Evolutionary conservation across 1,139 yeast genomes (phyloP).

Genomic region (Protomyces gravidus): DNA sequence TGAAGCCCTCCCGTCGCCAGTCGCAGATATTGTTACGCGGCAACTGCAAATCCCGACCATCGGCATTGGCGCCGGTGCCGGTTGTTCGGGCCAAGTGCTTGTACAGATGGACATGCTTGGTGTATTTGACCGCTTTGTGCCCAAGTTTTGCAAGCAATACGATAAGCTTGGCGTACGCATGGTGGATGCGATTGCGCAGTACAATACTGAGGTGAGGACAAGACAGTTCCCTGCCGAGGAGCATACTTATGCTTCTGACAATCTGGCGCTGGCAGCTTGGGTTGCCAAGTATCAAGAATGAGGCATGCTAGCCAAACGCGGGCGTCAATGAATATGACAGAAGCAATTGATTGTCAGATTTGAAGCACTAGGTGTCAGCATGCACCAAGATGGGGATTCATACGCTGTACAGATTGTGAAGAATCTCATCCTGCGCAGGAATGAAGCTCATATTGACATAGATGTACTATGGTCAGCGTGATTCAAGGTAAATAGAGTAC

Average conservation of each 20-base stretch:
- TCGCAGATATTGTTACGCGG: constrained; percentile 64
- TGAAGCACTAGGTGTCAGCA: constrained; percentile 36
- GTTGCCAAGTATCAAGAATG: background rate
- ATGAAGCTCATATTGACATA: constrained; percentile 36
- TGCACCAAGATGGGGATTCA: too few relatives aligned
- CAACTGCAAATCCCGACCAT: constrained; percentile 69
- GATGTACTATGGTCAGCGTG: constrained; percentile 39
- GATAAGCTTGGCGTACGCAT: constrained; percentile 52
- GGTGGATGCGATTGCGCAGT: constrained; percentile 52
- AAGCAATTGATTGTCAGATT: constrained; percentile 41
- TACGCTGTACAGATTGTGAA: constrained; percentile 4
- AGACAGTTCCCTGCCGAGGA: constrained; percentile 58
- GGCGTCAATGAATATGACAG: constrained; percentile 43
- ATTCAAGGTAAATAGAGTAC: constrained; percentile 45
- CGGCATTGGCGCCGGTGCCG: constrained; percentile 92
- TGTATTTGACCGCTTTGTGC: constrained; percentile 51
- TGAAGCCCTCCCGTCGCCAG: constrained; percentile 77
- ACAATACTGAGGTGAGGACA: constrained; percentile 55
- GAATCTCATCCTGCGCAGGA: constrained; percentile 9
- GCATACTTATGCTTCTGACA: constrained; percentile 54
- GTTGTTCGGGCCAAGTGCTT: constrained; percentile 81
- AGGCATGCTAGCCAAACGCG: constrained; percentile 41
- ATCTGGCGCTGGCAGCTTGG: constrained; percentile 7
- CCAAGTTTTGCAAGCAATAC: constrained; percentile 77
- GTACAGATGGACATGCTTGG: constrained; percentile 85